Conservation (phyloP, 495 filamentous ascomycete genomes). For the Tuber melanosporum region DNA sequence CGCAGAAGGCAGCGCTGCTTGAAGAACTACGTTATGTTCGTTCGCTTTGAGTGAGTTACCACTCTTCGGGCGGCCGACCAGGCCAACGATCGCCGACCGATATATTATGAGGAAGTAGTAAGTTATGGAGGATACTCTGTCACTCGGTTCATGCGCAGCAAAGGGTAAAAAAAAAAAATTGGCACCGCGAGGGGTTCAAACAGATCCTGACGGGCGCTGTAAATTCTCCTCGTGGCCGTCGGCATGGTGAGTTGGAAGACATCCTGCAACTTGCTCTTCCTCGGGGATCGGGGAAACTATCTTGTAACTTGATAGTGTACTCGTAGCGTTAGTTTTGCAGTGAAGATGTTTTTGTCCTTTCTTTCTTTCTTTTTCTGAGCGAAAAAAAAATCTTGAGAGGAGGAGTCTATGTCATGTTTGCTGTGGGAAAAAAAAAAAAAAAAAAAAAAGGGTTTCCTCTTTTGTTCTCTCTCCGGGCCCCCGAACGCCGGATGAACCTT, state of each 20-base stretch:
- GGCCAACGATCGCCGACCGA: neutral
- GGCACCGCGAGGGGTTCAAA: neutral
- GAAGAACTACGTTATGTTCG: neutral
- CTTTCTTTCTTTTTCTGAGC: neutral
- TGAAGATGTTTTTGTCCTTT: neutral
- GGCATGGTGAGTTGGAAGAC: conserved; percentile 1
- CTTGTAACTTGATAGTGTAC: neutral
- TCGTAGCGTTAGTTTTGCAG: neutral
- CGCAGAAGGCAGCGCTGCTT: neutral
- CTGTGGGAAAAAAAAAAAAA: neutral
- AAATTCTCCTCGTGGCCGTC: neutral
- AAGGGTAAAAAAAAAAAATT: neutral
- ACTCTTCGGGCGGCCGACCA: neutral
- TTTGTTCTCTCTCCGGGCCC: neutral
- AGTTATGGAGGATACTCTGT: neutral
- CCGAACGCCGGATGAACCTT: neutral
- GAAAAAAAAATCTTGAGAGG: neutral
- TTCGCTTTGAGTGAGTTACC: neutral
- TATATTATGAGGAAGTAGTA: neutral
- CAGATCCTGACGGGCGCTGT: neutral
- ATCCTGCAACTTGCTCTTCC: neutral
- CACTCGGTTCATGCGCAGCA: neutral
- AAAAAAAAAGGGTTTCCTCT: neutral
- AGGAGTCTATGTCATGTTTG: neutral
- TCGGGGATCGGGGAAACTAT: neutral